Conservation (phyloP, 2,329 filamentous ascomycete genomes). For the Aspergillus persii region DNA sequence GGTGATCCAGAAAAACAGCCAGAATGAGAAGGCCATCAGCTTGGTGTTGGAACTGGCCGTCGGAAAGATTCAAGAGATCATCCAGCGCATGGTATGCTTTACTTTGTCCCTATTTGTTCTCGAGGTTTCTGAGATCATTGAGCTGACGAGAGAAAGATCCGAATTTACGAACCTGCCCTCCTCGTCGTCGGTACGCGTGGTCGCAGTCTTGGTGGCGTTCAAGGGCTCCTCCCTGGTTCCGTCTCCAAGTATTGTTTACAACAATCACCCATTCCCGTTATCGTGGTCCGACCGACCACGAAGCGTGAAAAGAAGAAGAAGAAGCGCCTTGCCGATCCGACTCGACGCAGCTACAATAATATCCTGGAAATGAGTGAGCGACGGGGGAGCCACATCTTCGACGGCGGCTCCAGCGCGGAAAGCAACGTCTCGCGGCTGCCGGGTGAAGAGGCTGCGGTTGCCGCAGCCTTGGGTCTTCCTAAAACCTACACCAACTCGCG, state of each 20-base stretch:
- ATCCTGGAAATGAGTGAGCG: slow-evolving; percentile 67
- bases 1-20: slow-evolving; percentile 76
- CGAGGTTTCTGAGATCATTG: slow-evolving; percentile 7
- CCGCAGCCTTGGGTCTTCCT: slow-evolving; percentile 48
- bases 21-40: slow-evolving; percentile 75
- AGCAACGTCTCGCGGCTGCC: slow-evolving; percentile 45
- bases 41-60: slow-evolving; percentile 83
- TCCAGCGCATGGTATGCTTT: slow-evolving; percentile 75
- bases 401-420: slow-evolving; percentile 47
- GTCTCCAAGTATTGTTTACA: slow-evolving; percentile 95
- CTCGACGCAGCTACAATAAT: slow-evolving; percentile 70
- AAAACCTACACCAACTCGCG: slow-evolving; percentile 30
- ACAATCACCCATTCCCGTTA: slow-evolving; percentile 88
- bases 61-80: slow-evolving; percentile 85
- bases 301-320: slow-evolving; percentile 88
- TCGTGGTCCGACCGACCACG: slow-evolving; percentile 82
- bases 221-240: slow-evolving; percentile 80
- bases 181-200: slow-evolving; percentile 87
- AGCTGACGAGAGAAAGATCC: slow-evolving; percentile 60
- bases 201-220: slow-evolving; percentile 78
- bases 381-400: slow-evolving; percentile 53
- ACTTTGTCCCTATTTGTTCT: neutral
- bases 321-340: slow-evolving; percentile 76
- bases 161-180: slow-evolving; percentile 87
- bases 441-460: slow-evolving; percentile 52